Evolutionary conservation across 2,329 filamentous ascomycete genomes (phyloP).

Genomic region (Aspergillus sp.): DNA sequence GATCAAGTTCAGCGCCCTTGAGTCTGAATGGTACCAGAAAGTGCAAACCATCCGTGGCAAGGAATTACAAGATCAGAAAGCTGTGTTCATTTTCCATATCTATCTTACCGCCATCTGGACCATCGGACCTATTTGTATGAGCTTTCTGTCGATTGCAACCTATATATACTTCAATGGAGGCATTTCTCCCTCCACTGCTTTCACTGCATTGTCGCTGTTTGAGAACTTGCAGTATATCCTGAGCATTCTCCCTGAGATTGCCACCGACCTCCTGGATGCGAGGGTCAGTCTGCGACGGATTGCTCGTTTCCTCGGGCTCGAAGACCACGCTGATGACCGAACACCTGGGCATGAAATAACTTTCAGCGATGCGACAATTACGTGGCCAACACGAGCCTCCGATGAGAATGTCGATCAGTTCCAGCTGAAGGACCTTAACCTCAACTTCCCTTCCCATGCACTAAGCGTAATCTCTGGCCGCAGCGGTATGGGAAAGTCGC

Average conservation of each 20-base stretch:
- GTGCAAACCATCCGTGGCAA: slow-evolving; percentile 63
- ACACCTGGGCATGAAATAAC: slow-evolving; percentile 58
- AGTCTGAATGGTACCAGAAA: slow-evolving; percentile 70
- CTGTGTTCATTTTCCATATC: slow-evolving; percentile 63
- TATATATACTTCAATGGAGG: slow-evolving; percentile 64
- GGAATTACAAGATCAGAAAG: slow-evolving; percentile 66
- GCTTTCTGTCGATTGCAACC: slow-evolving; percentile 65
- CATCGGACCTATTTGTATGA: slow-evolving; percentile 68
- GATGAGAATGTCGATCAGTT: slow-evolving; percentile 53
- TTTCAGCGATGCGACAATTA: slow-evolving; percentile 67
- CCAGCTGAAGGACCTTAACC: slow-evolving; percentile 61
- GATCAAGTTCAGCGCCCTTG: slow-evolving; percentile 78
- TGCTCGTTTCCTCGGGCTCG: slow-evolving; percentile 65
- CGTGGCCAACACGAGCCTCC: slow-evolving; percentile 68
- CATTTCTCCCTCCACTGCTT: slow-evolving; percentile 71
- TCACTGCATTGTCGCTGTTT: slow-evolving; percentile 73
- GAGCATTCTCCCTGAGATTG: slow-evolving; percentile 67
- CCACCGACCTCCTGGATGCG: slow-evolving; percentile 67
- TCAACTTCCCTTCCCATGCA: slow-evolving; percentile 66
- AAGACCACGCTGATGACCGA: slow-evolving; percentile 58
- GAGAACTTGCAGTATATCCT: slow-evolving; percentile 67
- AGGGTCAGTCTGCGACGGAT: slow-evolving; percentile 68
- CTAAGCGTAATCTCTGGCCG: slow-evolving; percentile 73
- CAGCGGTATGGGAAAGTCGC: slow-evolving; percentile 74
- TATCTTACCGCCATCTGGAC: slow-evolving; percentile 67